A percentile compares a stretch with the other conserved stretches of the same genome.
These are phyloP conservation scores for Alternaria hordeiaustralica DNA, from an alignment of 2,329 filamentous ascomycete genomes.

Conservation along the genomic window DNA sequence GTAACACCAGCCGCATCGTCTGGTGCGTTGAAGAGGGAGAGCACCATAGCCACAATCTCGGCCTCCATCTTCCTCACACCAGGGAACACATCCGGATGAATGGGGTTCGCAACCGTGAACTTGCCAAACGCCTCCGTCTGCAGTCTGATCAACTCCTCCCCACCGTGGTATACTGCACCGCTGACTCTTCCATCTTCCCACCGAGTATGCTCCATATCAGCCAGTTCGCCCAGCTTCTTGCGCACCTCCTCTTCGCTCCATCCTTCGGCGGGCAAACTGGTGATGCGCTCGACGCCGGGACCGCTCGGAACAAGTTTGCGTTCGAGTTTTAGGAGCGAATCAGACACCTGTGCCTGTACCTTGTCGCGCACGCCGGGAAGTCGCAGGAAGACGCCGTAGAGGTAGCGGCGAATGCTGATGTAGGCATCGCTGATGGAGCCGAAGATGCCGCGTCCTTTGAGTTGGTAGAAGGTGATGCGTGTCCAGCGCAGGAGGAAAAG, in stretches of 20 bases:
- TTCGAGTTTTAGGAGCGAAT: constrained; percentile 81
- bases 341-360: constrained; percentile 82
- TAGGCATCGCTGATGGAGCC: constrained; percentile 81
- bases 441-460: constrained; percentile 86
- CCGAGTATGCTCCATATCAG: constrained; percentile 87
- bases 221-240: constrained; percentile 78
- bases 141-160: constrained; percentile 77
- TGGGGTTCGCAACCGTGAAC: constrained; percentile 95
- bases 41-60: constrained; percentile 94
- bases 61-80: constrained; percentile 99
- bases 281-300: constrained; percentile 73
- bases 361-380: constrained; percentile 85
- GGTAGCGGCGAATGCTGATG: constrained; percentile 70
- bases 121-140: constrained; percentile 93
- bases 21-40: constrained; percentile 88
- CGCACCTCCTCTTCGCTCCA: constrained; percentile 80
- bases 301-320: constrained; percentile 79
- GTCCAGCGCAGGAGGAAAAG: constrained; percentile 86
- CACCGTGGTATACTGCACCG: constrained; percentile 95
- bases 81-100: constrained; percentile 97
- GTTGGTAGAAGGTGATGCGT: constrained; percentile 79
- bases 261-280: constrained; percentile 81
- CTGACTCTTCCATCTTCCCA: constrained; percentile 97
- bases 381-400: constrained; percentile 85
- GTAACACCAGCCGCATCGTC: constrained; percentile 84